Percentiles rank a stretch among this genome's conserved stretches.
Evolutionary conservation across 192 early-diverging fungal genomes (phyloP).

Genomic region (Coemansia sp.): DNA sequence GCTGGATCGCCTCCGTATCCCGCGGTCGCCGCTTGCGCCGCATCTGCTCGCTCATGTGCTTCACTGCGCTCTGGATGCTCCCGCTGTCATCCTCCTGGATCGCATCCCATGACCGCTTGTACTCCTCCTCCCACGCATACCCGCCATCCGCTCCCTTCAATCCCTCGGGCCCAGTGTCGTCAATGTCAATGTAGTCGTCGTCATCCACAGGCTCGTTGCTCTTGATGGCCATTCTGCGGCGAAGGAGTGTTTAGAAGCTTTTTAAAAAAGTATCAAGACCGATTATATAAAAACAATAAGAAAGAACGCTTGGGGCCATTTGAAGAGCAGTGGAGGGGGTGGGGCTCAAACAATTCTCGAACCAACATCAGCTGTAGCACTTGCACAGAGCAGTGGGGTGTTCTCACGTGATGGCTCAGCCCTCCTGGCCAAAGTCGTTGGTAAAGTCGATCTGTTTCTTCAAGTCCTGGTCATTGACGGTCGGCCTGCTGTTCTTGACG

Average conservation of each 20-base stretch:
- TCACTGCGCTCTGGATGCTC: slow-evolving; percentile 72
- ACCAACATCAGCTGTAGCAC: no score
- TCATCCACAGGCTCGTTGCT: slow-evolving; percentile 25
- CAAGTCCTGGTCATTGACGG: slow-evolving; percentile 84
- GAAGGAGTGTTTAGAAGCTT: no score
- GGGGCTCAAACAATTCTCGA: no score
- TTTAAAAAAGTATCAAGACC: no score
- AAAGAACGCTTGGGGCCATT: no score
- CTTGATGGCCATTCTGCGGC: slow-evolving; percentile 8
- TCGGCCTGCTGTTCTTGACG: slow-evolving; percentile 70
- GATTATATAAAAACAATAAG: no score
- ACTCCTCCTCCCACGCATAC: slow-evolving; percentile 94
- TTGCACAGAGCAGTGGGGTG: slow-evolving; percentile 8
- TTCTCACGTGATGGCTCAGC: slow-evolving; percentile 24
- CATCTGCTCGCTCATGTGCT: slow-evolving; percentile 65
- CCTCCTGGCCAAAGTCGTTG: slow-evolving; percentile 72
- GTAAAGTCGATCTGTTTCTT: slow-evolving; percentile 88
- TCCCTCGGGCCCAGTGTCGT: slow-evolving; percentile 44
- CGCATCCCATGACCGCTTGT: slow-evolving; percentile 95
- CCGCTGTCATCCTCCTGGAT: slow-evolving; percentile 87
- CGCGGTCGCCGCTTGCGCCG: slow-evolving; percentile 61
- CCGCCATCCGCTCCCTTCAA: slow-evolving; percentile 58
- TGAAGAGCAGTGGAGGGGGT: no score
- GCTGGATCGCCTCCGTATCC: slow-evolving; percentile 70
- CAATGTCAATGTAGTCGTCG: slow-evolving; percentile 52